These are phyloP conservation scores for Chaetomiaceae sp. DNA, from an alignment of 2,329 filamentous ascomycete genomes.

Conservation along the genomic window DNA sequence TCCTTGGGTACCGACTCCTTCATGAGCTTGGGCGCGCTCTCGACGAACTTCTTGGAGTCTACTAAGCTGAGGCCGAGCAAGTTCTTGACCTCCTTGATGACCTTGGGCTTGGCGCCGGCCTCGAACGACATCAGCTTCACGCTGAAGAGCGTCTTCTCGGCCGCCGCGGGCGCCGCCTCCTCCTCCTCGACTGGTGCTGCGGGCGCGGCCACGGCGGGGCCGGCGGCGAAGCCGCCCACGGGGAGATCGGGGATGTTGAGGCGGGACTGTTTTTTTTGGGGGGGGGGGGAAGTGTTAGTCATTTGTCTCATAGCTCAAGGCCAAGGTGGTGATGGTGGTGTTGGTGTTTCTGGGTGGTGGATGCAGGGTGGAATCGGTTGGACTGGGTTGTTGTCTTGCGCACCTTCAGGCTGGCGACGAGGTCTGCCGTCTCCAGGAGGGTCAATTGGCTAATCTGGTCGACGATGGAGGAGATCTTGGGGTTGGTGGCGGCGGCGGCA, in stretches of 20 bases:
- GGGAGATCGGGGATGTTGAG: conserved; percentile 98
- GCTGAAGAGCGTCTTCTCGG: conserved; percentile 97
- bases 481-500: conserved; percentile 62
- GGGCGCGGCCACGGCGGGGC: conserved; percentile 49
- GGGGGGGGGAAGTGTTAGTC: conserved; percentile 2
- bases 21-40: conserved; percentile 96
- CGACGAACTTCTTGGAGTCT: conserved; percentile 99
- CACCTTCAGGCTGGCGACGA: conserved; percentile 95
- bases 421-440: conserved; percentile 91
- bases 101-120: conserved; percentile 85
- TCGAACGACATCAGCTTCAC: conserved; percentile 92
- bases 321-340: neutral
- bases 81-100: conserved; percentile 99
- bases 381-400: neutral
- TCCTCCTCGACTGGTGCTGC: conserved; percentile 66
- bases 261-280: conserved; percentile 56
- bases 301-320: neutral
- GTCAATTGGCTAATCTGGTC: conserved; percentile 99
- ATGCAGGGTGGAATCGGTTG: no score
- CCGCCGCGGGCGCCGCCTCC: conserved; percentile 79
- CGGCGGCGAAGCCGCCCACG: conserved; percentile 79
- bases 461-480: conserved; percentile 92
- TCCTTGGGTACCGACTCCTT: conserved; percentile 99
- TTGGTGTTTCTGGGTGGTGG: neutral
- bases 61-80: conserved; percentile 93